Evolutionary conservation across 2,329 filamentous ascomycete species (phyloP).

Genomic region (Penicillium thymicola): DNA sequence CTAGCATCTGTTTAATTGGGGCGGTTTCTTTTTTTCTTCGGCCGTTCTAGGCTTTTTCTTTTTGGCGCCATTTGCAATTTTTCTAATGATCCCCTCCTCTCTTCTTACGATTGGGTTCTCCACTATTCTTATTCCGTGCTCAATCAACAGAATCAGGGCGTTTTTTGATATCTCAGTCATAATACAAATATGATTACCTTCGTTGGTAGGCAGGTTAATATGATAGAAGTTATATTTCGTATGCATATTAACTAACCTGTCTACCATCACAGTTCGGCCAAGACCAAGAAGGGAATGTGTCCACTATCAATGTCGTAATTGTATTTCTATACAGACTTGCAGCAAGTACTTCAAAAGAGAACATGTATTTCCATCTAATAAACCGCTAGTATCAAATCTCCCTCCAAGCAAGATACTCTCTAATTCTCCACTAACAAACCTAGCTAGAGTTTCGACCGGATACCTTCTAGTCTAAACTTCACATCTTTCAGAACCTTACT

Average conservation of each 20-base stretch:
- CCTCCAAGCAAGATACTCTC: neutral
- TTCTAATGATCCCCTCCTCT: neutral
- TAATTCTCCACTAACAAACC: conserved; percentile 4
- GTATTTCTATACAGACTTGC: neutral
- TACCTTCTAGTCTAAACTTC: conserved; percentile 87
- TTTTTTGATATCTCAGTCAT: neutral
- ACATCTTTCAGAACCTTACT: conserved; percentile 94
- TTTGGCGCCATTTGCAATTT: neutral
- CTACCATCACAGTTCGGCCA: neutral
- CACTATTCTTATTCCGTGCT: neutral
- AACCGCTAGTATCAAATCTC: neutral
- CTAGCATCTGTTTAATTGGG: conserved; percentile 15
- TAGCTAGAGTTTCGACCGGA: conserved; percentile 73
- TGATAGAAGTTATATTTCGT: too few relatives aligned
- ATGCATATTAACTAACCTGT: too few relatives aligned
- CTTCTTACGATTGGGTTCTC: neutral
- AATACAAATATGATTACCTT: neutral
- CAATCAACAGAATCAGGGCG: neutral
- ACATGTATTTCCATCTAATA: neutral
- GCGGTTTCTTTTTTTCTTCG: conserved; percentile 10
- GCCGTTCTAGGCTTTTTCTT: neutral
- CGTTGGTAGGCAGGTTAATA: neutral
- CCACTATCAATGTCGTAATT: neutral
- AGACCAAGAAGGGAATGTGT: neutral
- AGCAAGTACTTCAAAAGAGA: neutral